phyloP scores from a whole-genome alignment of 2,329 filamentous ascomycete genomes.

The Pseudogymnoascus sp. region DNA sequence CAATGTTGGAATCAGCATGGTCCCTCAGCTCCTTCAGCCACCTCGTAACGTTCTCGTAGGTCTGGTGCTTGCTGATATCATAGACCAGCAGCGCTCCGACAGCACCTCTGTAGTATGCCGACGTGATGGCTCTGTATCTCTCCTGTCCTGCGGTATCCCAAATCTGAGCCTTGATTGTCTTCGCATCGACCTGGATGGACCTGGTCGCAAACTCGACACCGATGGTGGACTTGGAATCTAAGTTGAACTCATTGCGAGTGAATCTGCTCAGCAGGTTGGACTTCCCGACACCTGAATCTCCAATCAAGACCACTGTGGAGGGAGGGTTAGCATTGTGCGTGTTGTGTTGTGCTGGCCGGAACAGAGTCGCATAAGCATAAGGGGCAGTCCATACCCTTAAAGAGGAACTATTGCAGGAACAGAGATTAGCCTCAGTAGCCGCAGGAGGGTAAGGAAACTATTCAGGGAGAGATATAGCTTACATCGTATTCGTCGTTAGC shows the following conservation, averaged over 20 bases:
- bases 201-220: conserved; percentile 98
- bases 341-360: conserved; percentile 11
- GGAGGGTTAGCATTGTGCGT: conserved; percentile 24
- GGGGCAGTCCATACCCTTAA: conserved; percentile 55
- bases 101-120: conserved; percentile 95
- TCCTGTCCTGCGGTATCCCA: conserved; percentile 99
- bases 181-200: conserved; percentile 96
- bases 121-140: conserved; percentile 97
- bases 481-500: conserved; percentile 99
- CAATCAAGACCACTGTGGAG: conserved; percentile 82
- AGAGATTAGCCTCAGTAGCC: conserved; percentile 29
- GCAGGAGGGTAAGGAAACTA: conserved; percentile 23
- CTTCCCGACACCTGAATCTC: conserved; percentile 98
- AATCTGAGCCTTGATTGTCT: conserved; percentile 99
- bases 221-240: conserved; percentile 99
- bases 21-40: conserved; percentile 99
- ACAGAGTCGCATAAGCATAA: conserved; percentile 11
- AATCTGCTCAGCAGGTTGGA: conserved; percentile 99
- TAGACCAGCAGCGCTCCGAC: conserved; percentile 97
- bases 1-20: conserved; percentile 96
- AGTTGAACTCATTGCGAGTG: conserved; percentile 99
- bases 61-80: conserved; percentile 99
- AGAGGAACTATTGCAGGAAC: conserved; percentile 67
- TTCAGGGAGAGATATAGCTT: conserved; percentile 35
- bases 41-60: conserved; percentile 96